phyloP scores from a whole-genome alignment of 768 basidiomycete species.

The Sutorius australiensis region DNA sequence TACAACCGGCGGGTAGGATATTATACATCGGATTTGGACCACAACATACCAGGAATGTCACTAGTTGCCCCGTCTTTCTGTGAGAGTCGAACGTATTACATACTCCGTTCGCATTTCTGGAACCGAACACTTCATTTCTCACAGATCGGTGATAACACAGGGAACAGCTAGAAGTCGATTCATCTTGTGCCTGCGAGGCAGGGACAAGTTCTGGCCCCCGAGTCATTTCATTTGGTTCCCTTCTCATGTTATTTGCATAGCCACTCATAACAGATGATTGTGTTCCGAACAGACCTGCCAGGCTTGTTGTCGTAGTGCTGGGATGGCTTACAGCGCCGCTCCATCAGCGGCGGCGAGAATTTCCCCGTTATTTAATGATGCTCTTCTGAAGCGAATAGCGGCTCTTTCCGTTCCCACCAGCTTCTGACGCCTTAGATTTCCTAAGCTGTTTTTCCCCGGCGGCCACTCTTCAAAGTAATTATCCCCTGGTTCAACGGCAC shows the following conservation, averaged over 20 bases:
- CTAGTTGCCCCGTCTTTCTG: background rate
- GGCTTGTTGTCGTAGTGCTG: background rate
- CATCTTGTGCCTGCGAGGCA: background rate
- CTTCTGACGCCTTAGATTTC: background rate
- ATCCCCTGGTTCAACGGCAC: background rate
- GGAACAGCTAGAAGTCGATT: background rate
- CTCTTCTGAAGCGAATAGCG: background rate
- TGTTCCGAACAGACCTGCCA: background rate
- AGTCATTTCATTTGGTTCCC: background rate
- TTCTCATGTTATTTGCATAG: background rate
- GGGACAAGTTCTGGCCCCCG: background rate
- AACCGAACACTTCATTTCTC: background rate
- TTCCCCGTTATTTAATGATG: background rate
- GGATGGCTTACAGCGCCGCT: background rate
- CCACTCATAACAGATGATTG: background rate
- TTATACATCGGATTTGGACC: background rate
- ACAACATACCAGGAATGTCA: conserved; percentile 14
- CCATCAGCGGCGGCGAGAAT: background rate
- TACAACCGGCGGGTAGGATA: background rate
- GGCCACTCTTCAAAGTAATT: background rate
- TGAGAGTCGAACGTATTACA: background rate
- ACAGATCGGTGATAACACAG: conserved; percentile 2
- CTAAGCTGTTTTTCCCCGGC: background rate
- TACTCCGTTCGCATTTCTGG: background rate
- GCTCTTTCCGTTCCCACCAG: background rate